Conservation (phyloP, 306 rosid species). For the Cicer arietinum region DNA sequence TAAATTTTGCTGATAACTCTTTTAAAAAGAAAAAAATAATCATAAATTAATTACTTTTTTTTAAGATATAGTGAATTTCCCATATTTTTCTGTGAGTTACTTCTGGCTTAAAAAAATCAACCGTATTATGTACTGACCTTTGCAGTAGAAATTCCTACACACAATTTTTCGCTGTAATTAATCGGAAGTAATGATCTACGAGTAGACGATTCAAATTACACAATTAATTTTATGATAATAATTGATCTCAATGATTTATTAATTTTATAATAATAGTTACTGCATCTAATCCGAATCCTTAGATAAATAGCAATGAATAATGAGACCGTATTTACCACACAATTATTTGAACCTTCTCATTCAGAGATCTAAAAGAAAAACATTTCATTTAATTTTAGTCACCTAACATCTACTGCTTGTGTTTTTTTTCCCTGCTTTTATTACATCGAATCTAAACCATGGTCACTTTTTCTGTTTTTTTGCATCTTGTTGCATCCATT, state of each 20-base stretch:
- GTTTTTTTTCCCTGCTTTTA: not conserved
- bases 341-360: not conserved
- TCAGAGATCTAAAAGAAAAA: not conserved
- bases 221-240: too few species aligned
- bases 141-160: too few species aligned
- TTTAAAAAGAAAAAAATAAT: too few species aligned
- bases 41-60: too few species aligned
- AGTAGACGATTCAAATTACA: too few species aligned
- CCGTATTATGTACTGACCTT: not conserved
- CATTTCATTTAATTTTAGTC: not conserved
- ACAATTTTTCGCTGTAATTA: too few species aligned
- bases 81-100: not conserved
- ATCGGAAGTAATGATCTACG: too few species aligned
- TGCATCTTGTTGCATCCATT: not conserved
- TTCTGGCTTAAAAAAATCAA: not conserved
- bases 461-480: not conserved
- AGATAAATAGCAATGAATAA: conserved; percentile 23
- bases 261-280: too few species aligned
- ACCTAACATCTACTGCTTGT: conserved; percentile 3
- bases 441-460: conserved; percentile 4
- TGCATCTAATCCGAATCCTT: not conserved
- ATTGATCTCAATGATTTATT: too few species aligned
- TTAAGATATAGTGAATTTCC: not conserved
- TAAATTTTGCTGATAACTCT: too few species aligned
- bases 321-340: not conserved